A percentile compares a stretch with the other conserved stretches of the same genome.
Conservation (phyloP, 2,329 filamentous ascomycete species). For the Colletotrichum sojae region DNA sequence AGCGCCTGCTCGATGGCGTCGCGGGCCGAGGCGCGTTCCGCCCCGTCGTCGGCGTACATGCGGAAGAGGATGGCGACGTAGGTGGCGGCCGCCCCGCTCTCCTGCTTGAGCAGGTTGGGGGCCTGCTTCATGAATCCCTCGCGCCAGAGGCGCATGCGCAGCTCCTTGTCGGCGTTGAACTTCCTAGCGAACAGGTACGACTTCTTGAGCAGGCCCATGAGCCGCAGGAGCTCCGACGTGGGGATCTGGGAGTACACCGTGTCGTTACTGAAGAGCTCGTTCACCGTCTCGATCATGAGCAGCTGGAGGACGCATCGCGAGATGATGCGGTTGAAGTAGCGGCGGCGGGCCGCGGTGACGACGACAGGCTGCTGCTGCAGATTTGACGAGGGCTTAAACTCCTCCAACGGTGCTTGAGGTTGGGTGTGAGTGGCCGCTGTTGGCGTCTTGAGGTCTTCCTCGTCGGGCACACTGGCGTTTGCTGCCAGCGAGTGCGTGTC, state of each 20-base stretch:
- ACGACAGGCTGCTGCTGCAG: slow-evolving; percentile 91
- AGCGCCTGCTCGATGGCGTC: slow-evolving; percentile 91
- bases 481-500: slow-evolving; percentile 50
- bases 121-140: slow-evolving; percentile 99
- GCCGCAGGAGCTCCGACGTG: slow-evolving; percentile 86
- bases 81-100: slow-evolving; percentile 91
- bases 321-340: slow-evolving; percentile 99
- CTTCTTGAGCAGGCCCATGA: slow-evolving; percentile 96
- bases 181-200: slow-evolving; percentile 96
- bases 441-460: slow-evolving; percentile 53
- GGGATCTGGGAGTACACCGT: slow-evolving; percentile 95
- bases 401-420: slow-evolving; percentile 75
- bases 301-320: slow-evolving; percentile 97
- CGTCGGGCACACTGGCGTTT: slow-evolving; percentile 48
- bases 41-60: slow-evolving; percentile 94
- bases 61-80: slow-evolving; percentile 96
- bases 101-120: slow-evolving; percentile 97
- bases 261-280: slow-evolving; percentile 98
- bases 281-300: slow-evolving; percentile 99
- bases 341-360: slow-evolving; percentile 90
- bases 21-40: slow-evolving; percentile 84
- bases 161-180: slow-evolving; percentile 97
- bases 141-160: slow-evolving; percentile 93
- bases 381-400: slow-evolving; percentile 84
- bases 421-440: slow-evolving; percentile 45